Conservation (phyloP, 2,329 filamentous ascomycete species). For the Colletotrichum orchidophilum region DNA sequence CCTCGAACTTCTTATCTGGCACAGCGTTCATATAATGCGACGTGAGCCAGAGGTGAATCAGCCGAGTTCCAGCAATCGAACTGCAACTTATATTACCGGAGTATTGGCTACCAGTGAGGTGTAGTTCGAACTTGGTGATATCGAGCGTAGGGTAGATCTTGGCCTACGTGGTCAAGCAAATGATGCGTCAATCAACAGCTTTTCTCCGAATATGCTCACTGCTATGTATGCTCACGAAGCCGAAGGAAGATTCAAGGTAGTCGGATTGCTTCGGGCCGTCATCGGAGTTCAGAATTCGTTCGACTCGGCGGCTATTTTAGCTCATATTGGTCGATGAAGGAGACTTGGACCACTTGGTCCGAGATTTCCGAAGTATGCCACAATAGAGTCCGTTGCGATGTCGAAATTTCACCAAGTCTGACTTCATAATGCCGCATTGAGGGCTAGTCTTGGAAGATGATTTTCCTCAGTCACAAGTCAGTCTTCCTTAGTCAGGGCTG, state of each 20-base stretch:
- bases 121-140: neutral
- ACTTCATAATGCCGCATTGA: neutral
- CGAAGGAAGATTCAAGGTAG: neutral
- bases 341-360: too few relatives aligned
- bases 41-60: slow-evolving; percentile 10
- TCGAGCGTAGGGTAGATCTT: slow-evolving; percentile 17
- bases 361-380: neutral
- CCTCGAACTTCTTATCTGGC: slow-evolving; percentile 11
- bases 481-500: neutral
- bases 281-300: neutral
- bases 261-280: neutral
- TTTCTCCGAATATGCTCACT: neutral
- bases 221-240: too few relatives aligned
- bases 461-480: neutral
- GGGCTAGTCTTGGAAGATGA: neutral
- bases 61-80: neutral
- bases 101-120: slow-evolving; percentile 7
- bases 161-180: slow-evolving; percentile 2
- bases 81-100: neutral
- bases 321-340: neutral
- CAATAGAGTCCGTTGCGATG: too few relatives aligned
- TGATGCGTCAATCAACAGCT: neutral
- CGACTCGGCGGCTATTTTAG: neutral
- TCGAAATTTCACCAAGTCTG: neutral
- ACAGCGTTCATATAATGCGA: slow-evolving; percentile 18